Conservation (phyloP, 1,139 yeast species). For the Yamadazyma buinensis region DNA sequence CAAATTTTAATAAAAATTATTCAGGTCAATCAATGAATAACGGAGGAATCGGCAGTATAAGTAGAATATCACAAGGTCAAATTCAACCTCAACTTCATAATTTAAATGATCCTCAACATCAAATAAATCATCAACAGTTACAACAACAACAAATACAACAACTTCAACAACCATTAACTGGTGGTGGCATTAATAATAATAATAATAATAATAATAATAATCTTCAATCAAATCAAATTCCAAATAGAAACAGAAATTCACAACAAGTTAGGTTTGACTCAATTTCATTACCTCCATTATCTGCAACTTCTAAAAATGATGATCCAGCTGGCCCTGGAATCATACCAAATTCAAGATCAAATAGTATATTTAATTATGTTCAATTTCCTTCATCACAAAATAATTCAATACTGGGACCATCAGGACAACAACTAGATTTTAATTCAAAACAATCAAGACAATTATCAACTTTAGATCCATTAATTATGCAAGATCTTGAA, state of each 20-base stretch:
- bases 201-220: background rate
- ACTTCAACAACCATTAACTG: background rate
- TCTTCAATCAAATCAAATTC: background rate
- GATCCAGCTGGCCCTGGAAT: conserved; percentile 13
- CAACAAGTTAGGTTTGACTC: conserved; percentile 20
- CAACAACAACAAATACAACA: background rate
- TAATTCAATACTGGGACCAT: conserved; percentile 27
- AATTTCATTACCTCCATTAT: conserved; percentile 30
- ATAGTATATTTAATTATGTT: conserved; percentile 40
- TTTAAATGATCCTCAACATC: background rate
- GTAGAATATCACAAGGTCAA: conserved; percentile 1
- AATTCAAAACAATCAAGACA: conserved; percentile 14
- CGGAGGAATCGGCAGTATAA: conserved; percentile 5
- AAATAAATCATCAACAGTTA: background rate
- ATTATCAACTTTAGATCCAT: conserved; percentile 19
- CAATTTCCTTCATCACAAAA: conserved; percentile 36
- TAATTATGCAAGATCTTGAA: conserved; percentile 41
- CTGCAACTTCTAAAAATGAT: conserved; percentile 5
- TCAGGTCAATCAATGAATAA: conserved; percentile 1
- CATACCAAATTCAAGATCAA: conserved; percentile 27
- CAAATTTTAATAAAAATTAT: conserved; percentile 5
- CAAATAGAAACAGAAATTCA: conserved; percentile 17
- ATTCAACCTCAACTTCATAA: background rate
- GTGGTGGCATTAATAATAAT: background rate
- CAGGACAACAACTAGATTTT: conserved; percentile 6